These are phyloP conservation scores for Candida hungchunana DNA, from an alignment of 805 yeast species.

Conservation along the genomic window DNA sequence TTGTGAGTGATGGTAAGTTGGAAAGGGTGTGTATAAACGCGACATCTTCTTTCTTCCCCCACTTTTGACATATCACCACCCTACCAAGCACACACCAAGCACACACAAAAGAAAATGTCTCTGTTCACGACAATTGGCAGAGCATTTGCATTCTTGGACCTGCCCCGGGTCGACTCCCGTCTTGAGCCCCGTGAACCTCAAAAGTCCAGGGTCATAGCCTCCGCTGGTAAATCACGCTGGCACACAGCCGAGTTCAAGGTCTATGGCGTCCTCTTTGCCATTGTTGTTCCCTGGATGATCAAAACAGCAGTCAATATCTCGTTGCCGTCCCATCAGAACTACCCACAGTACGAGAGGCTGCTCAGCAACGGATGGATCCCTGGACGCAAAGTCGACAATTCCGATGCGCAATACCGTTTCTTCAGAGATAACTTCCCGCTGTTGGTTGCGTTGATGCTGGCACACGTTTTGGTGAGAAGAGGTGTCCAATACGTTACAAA, in stretches of 20 bases:
- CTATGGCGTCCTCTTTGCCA: constrained; percentile 56
- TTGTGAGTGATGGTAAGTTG: too few species aligned
- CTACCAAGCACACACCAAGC: not conserved
- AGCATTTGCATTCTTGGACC: constrained; percentile 27
- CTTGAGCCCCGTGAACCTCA: constrained; percentile 22
- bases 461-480: constrained; percentile 53
- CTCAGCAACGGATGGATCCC: constrained; percentile 83
- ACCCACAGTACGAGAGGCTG: constrained; percentile 52
- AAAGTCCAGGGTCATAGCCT: constrained; percentile 11
- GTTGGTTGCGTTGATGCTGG: constrained; percentile 47
- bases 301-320: constrained; percentile 80
- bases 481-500: constrained; percentile 18
- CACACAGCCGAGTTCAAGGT: constrained; percentile 66
- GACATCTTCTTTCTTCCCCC: not conserved
- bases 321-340: constrained; percentile 70
- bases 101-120: constrained; percentile 4
- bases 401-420: constrained; percentile 84
- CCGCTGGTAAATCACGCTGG: constrained; percentile 54
- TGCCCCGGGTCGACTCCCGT: constrained; percentile 40
- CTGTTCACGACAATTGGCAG: constrained; percentile 9
- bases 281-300: constrained; percentile 80
- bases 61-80: not conserved
- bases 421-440: constrained; percentile 77
- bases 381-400: constrained; percentile 88
- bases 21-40: not conserved